A percentile compares a stretch with the other conserved stretches of the same genome.
These are phyloP conservation scores for Myriosclerotinia duriaeana DNA, from an alignment of 2,329 filamentous ascomycete genomes.

Conservation along the genomic window DNA sequence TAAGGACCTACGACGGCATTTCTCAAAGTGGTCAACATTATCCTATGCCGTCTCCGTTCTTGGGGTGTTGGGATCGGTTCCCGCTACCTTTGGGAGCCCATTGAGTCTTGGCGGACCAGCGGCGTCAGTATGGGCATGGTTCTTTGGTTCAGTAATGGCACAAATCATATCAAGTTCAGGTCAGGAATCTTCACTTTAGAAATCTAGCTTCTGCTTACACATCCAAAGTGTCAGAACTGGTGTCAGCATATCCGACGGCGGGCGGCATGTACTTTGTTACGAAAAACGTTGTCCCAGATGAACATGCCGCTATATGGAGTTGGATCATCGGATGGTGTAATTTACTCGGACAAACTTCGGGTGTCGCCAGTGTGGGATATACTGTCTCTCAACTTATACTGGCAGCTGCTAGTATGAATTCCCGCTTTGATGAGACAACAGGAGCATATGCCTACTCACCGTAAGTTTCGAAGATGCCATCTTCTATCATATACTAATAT, in stretches of 20 bases:
- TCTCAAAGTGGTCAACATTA: conserved; percentile 65
- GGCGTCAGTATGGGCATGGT: conserved; percentile 65
- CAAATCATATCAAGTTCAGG: conserved; percentile 62
- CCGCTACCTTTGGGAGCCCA: conserved; percentile 60
- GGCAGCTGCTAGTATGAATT: conserved; percentile 62
- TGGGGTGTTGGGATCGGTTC: conserved; percentile 64
- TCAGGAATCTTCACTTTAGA: conserved; percentile 31
- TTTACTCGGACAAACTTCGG: conserved; percentile 62
- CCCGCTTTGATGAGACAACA: conserved; percentile 47
- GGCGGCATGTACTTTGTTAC: conserved; percentile 69
- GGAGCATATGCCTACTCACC: conserved; percentile 53
- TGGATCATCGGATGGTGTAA: conserved; percentile 70
- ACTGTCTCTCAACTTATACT: conserved; percentile 64
- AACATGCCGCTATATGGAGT: conserved; percentile 61
- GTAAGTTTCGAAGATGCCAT: conserved; percentile 44
- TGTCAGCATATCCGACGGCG: conserved; percentile 65
- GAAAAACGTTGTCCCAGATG: conserved; percentile 60
- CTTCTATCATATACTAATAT: no score
- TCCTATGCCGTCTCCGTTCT: conserved; percentile 67
- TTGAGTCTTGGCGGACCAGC: conserved; percentile 60
- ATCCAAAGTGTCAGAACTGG: conserved; percentile 57
- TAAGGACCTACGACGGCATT: conserved; percentile 61
- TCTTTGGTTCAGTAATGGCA: conserved; percentile 62
- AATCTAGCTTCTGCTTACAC: not conserved
- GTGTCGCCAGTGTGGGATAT: conserved; percentile 62